These are phyloP conservation scores for Camellia sinensis DNA, from an alignment of 148 eudicot species.

Conservation along the genomic window DNA sequence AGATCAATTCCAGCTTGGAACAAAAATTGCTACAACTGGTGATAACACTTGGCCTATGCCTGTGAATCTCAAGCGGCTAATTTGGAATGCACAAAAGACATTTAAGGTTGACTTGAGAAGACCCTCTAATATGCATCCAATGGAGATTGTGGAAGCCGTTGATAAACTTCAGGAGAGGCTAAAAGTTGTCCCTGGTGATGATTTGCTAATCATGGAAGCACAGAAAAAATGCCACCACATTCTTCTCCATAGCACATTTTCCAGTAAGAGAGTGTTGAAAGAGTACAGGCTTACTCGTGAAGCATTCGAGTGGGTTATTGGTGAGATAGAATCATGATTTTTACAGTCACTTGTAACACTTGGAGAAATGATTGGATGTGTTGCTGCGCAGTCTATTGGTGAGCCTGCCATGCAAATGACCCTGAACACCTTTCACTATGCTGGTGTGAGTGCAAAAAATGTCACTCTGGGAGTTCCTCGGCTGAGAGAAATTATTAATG, in stretches of 20 bases:
- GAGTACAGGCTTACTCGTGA: constrained; percentile 52
- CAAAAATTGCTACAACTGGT: constrained; percentile 87
- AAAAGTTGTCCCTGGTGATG: constrained; percentile 91
- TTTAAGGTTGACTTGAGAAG: constrained; percentile 82
- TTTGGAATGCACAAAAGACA: constrained; percentile 86
- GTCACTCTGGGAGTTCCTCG: constrained; percentile 98
- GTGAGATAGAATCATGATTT: no score
- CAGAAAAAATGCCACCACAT: constrained; percentile 94
- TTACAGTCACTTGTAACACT: no score
- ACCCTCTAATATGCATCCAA: constrained; percentile 42
- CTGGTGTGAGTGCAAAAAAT: constrained; percentile 99
- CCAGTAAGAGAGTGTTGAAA: constrained; percentile 86
- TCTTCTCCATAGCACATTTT: constrained; percentile 81
- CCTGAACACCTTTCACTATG: constrained; percentile 91
- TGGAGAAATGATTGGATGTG: no score
- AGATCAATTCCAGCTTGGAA: constrained; percentile 74
- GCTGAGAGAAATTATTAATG: constrained; percentile 88
- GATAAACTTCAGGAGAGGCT: constrained; percentile 84
- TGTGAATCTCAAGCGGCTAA: constrained; percentile 79
- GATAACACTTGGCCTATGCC: constrained; percentile 93
- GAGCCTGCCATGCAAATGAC: constrained; percentile 19
- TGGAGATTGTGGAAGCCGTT: no score
- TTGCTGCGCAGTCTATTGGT: no score
- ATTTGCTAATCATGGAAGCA: constrained; percentile 82
- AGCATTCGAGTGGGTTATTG: no score